Evolutionary conservation across 495 filamentous ascomycete genomes (phyloP).

Genomic region (Aspergillus panamensis): DNA sequence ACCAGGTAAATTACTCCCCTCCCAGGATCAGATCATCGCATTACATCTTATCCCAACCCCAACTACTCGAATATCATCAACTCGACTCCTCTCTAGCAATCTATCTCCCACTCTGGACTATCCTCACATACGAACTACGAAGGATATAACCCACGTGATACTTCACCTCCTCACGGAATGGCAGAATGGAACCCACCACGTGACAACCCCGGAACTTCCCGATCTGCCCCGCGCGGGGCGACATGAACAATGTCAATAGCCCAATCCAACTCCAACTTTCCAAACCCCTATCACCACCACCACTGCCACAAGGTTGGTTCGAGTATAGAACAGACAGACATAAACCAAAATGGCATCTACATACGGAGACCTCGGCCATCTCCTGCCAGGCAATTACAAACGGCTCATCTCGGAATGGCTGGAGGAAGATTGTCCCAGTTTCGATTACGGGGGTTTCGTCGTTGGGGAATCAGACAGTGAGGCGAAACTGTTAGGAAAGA

Average conservation of each 20-base stretch:
- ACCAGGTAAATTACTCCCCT: too few species aligned
- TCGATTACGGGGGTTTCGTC: slow-evolving; percentile 96
- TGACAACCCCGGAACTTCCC: slow-evolving; percentile 14
- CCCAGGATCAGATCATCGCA: too few species aligned
- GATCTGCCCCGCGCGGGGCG: slow-evolving; percentile 11
- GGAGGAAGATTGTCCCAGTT: slow-evolving; percentile 90
- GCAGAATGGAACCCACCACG: slow-evolving; percentile 1
- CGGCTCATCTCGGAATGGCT: slow-evolving; percentile 78
- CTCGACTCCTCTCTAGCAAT: too few species aligned
- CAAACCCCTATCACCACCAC: slow-evolving; percentile 3
- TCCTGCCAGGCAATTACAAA: slow-evolving; percentile 83
- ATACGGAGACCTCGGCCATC: slow-evolving; percentile 72
- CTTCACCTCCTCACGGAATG: not conserved
- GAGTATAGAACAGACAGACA: too few species aligned
- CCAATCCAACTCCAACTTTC: not conserved
- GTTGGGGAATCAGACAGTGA: slow-evolving; percentile 76
- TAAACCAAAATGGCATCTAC: slow-evolving; percentile 50
- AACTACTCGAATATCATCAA: too few species aligned
- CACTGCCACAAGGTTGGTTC: too few species aligned
- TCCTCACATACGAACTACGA: not conserved
- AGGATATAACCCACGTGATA: not conserved
- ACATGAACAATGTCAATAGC: not conserved
- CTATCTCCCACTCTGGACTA: not conserved
- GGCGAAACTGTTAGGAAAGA: slow-evolving; percentile 87
- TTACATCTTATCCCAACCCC: too few species aligned